Percentiles rank a stretch among this genome's conserved stretches.
phyloP scores from a whole-genome alignment of 2,329 filamentous ascomycete species.

The Talaromyces sp. region DNA sequence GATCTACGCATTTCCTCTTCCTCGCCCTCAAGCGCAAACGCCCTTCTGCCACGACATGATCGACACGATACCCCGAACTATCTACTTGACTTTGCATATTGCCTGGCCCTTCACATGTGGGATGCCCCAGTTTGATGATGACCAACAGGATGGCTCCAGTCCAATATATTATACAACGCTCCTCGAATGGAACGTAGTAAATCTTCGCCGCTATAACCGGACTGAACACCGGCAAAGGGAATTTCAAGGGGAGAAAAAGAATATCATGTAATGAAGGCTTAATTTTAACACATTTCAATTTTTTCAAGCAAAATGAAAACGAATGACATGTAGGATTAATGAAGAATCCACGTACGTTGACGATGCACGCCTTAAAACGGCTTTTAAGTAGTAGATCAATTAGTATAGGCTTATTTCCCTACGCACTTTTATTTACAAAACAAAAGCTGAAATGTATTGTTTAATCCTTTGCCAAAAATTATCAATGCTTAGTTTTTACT shows the following conservation, averaged over 20 bases:
- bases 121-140: slow-evolving; percentile 8
- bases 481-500: no score
- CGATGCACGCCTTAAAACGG: background rate
- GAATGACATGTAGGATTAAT: background rate
- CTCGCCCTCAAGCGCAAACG: slow-evolving; percentile 25
- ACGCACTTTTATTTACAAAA: no score
- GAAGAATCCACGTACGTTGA: background rate
- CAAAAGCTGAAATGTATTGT: no score
- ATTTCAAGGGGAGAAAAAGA: slow-evolving; percentile 17
- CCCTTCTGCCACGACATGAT: slow-evolving; percentile 27
- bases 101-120: slow-evolving; percentile 15
- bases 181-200: slow-evolving; percentile 6
- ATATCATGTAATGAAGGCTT: slow-evolving; percentile 22
- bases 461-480: no score
- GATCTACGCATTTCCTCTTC: slow-evolving; percentile 29
- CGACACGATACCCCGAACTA: slow-evolving; percentile 30
- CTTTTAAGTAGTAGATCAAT: background rate
- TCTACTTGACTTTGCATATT: slow-evolving; percentile 24
- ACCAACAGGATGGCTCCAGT: slow-evolving; percentile 17
- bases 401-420: no score
- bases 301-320: background rate
- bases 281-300: slow-evolving; percentile 11
- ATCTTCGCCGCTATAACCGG: slow-evolving; percentile 9
- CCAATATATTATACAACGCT: slow-evolving; percentile 10
- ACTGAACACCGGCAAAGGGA: slow-evolving; percentile 5